Evolutionary conservation across 768 basidiomycete species (phyloP).

Genomic region (Boletus sp.): DNA sequence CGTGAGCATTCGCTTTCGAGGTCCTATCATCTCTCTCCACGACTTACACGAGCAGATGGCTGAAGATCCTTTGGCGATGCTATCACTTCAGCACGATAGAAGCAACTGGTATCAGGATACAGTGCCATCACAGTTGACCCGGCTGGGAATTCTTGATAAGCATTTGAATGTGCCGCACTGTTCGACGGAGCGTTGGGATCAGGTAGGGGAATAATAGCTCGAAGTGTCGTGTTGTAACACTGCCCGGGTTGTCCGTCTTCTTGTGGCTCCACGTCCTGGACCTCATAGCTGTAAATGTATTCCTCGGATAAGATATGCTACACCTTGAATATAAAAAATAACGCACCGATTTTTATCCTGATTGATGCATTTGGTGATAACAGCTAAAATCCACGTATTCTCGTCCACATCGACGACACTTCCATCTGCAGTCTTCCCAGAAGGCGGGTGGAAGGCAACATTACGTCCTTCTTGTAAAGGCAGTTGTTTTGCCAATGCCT

Average conservation of each 20-base stretch:
- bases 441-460: conserved; percentile 76
- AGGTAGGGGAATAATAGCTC: conserved; percentile 76
- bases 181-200: conserved; percentile 60
- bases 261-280: conserved; percentile 81
- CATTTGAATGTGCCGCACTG: conserved; percentile 61
- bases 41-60: conserved; percentile 38
- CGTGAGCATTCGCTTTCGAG: conserved; percentile 7
- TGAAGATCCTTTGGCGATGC: conserved; percentile 54
- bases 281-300: conserved; percentile 61
- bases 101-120: conserved; percentile 91
- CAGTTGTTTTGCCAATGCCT: conserved; percentile 58
- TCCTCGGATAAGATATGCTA: neutral
- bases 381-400: conserved; percentile 75
- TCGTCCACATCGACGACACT: conserved; percentile 51
- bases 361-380: conserved; percentile 67
- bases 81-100: conserved; percentile 84
- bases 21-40: neutral
- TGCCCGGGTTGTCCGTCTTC: conserved; percentile 74
- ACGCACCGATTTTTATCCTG: conserved; percentile 68
- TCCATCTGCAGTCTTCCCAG: conserved; percentile 48
- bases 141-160: conserved; percentile 68
- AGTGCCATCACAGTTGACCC: conserved; percentile 80
- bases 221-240: conserved; percentile 67
- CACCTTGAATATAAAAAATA: neutral
- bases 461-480: conserved; percentile 73